These are phyloP conservation scores for Psilocybe tampanensis DNA, from an alignment of 768 basidiomycete genomes.

Conservation along the genomic window DNA sequence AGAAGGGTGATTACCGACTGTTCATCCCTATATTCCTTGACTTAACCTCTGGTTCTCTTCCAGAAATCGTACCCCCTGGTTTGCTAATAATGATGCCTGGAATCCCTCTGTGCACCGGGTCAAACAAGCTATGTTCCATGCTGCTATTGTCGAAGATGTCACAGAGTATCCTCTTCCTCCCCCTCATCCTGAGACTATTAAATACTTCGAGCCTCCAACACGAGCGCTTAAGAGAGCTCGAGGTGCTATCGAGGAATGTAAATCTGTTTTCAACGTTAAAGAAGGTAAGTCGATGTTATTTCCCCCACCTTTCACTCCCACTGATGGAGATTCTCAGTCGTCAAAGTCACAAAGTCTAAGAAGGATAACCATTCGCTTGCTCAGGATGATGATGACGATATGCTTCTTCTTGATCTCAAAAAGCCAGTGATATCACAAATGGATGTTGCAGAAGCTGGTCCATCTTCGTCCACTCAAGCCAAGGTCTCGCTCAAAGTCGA, in stretches of 20 bases:
- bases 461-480: slow-evolving; percentile 26
- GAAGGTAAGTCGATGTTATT: slow-evolving; percentile 49
- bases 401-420: slow-evolving; percentile 59
- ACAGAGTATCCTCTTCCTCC: slow-evolving; percentile 75
- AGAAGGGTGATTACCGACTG: slow-evolving; percentile 54
- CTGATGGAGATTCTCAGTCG: not conserved
- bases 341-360: slow-evolving; percentile 48
- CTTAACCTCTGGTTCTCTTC: not conserved
- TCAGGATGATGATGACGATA: slow-evolving; percentile 61
- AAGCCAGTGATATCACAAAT: slow-evolving; percentile 11
- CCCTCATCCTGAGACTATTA: slow-evolving; percentile 81
- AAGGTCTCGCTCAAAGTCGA: slow-evolving; percentile 29
- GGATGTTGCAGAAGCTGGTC: slow-evolving; percentile 12
- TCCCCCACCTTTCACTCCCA: not conserved
- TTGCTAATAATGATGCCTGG: slow-evolving; percentile 72
- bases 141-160: slow-evolving; percentile 78
- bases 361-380: slow-evolving; percentile 68
- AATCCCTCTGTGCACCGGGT: slow-evolving; percentile 90
- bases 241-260: slow-evolving; percentile 60
- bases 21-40: not conserved
- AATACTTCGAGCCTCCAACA: slow-evolving; percentile 82
- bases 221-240: slow-evolving; percentile 64
- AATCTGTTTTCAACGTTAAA: slow-evolving; percentile 72
- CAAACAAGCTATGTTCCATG: slow-evolving; percentile 93
- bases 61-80: slow-evolving; percentile 74